Conservation (phyloP, 768 basidiomycete genomes). For the Mycena belliarum region DNA sequence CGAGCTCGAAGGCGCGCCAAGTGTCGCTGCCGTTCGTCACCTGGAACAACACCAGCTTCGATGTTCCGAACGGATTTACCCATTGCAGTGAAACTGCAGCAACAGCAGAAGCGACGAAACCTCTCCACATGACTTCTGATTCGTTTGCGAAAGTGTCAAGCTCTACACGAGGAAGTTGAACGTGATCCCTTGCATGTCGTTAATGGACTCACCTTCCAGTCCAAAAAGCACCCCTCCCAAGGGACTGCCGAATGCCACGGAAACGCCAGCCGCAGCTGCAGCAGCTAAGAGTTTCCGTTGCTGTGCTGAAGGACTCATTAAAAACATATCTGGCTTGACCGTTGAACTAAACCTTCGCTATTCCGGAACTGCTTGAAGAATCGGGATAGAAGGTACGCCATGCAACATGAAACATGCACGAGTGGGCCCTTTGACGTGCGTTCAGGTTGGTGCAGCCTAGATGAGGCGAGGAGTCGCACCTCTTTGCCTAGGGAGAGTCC, state of each 20-base stretch:
- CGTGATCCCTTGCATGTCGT: background rate
- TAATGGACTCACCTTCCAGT: slow-evolving; percentile 55
- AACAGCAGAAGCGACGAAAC: slow-evolving; percentile 87
- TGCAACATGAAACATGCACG: slow-evolving; percentile 83
- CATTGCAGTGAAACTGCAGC: slow-evolving; percentile 84
- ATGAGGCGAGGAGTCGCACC: slow-evolving; percentile 39
- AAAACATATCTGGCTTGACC: background rate
- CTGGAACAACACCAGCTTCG: slow-evolving; percentile 80
- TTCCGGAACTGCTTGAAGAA: slow-evolving; percentile 70
- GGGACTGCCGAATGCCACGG: slow-evolving; percentile 87
- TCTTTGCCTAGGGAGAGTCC: slow-evolving; percentile 87
- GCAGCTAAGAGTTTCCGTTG: slow-evolving; percentile 82
- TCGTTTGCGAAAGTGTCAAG: slow-evolving; percentile 69
- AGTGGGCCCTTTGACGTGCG: slow-evolving; percentile 65
- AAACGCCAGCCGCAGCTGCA: slow-evolving; percentile 83
- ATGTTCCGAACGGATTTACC: slow-evolving; percentile 83
- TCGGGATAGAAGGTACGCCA: slow-evolving; percentile 69
- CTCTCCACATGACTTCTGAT: slow-evolving; percentile 80
- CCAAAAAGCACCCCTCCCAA: slow-evolving; percentile 86
- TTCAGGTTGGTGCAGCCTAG: background rate
- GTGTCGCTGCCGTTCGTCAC: slow-evolving; percentile 60
- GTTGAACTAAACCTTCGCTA: slow-evolving; percentile 63
- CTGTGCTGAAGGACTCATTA: slow-evolving; percentile 48
- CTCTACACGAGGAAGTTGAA: slow-evolving; percentile 36
- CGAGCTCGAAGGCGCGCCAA: slow-evolving; percentile 75